A percentile compares a stretch with the other conserved stretches of the same genome.
phyloP scores from a whole-genome alignment of 2,329 filamentous ascomycete species.

The Sporothrix pseudoabietina region DNA sequence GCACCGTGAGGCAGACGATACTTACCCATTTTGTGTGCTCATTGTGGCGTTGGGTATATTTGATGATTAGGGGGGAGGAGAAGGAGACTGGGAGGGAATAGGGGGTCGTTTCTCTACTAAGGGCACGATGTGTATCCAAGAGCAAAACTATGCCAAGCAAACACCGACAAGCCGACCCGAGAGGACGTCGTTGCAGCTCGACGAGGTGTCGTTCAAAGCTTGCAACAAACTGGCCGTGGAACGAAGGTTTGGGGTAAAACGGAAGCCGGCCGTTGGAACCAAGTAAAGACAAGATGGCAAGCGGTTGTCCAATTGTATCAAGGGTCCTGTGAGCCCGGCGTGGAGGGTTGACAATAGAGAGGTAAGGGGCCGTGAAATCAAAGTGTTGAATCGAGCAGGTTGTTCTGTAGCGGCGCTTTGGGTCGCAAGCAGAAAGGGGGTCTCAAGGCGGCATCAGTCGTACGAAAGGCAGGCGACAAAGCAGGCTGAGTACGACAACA shows the following conservation, averaged over 20 bases:
- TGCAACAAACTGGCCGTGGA: not conserved
- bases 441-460: constrained; percentile 6
- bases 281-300: not conserved
- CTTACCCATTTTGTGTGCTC: constrained; percentile 31
- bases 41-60: constrained; percentile 14
- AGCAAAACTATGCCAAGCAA: not conserved
- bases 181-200: not conserved
- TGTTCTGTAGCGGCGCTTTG: not conserved
- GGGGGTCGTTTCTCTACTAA: not conserved
- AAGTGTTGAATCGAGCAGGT: not conserved
- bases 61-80: not conserved
- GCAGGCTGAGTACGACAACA: not conserved
- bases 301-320: not conserved
- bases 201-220: not conserved
- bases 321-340: not conserved
- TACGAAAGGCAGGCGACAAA: not conserved
- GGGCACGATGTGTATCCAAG: constrained; percentile 9
- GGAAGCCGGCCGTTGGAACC: not conserved
- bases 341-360: not conserved
- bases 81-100: not conserved
- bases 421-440: not conserved
- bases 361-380: not conserved
- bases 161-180: not conserved
- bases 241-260: not conserved
- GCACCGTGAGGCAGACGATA: not conserved